These are phyloP conservation scores for Parasitella parasitica DNA, from an alignment of 371 early-diverging fungal species.

Conservation along the genomic window DNA sequence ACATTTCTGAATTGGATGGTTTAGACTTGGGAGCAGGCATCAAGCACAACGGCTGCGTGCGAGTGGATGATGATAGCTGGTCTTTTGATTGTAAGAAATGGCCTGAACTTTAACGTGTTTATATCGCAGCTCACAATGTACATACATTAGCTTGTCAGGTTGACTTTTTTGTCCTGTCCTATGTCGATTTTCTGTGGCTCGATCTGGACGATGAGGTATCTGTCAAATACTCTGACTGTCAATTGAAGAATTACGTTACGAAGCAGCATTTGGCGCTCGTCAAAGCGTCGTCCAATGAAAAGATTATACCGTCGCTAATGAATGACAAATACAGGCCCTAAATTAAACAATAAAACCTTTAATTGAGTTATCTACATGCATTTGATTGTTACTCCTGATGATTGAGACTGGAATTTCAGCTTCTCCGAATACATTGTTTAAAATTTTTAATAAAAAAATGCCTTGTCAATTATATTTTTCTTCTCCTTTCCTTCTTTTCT, in stretches of 20 bases:
- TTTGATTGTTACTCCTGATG: too few relatives aligned
- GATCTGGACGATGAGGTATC: constrained; percentile 7
- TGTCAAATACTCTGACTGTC: constrained; percentile 12
- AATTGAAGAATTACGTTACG: constrained; percentile 29
- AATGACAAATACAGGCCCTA: not conserved
- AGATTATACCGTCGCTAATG: constrained; percentile 16
- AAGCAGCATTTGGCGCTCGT: constrained; percentile 18
- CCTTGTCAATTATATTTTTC: not conserved
- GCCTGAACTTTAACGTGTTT: not conserved
- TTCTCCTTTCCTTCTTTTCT: not conserved
- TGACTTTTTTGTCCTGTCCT: constrained; percentile 40
- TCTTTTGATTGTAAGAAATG: constrained; percentile 24
- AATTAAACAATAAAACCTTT: too few relatives aligned
- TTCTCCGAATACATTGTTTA: not conserved
- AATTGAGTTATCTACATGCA: too few relatives aligned
- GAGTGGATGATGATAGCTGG: constrained; percentile 44
- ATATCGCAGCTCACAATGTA: not conserved
- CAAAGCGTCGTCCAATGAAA: constrained; percentile 12
- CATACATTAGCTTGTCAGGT: constrained; percentile 30
- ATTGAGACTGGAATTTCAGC: not conserved
- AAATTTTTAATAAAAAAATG: not conserved
- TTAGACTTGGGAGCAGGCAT: constrained; percentile 15
- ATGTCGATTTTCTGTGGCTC: constrained; percentile 29
- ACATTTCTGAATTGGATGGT: constrained; percentile 31
- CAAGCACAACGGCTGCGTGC: constrained; percentile 44